These are phyloP conservation scores for Hirsutella rhossiliensis DNA, from an alignment of 2,329 filamentous ascomycete species.

Conservation along the genomic window DNA sequence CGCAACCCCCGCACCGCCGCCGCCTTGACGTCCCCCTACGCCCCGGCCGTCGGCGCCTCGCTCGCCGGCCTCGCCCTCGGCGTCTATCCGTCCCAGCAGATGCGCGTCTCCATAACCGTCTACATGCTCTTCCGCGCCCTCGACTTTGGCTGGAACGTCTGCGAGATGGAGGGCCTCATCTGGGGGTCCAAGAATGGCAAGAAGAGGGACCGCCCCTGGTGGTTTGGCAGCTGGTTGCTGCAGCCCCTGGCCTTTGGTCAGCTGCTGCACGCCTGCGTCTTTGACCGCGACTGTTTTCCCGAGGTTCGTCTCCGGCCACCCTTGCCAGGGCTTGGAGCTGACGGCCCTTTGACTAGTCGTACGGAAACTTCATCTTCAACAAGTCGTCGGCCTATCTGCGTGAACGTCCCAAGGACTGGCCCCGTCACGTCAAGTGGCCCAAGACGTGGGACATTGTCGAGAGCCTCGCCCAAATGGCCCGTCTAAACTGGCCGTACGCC, in stretches of 20 bases:
- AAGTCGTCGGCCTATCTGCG: constrained; percentile 74
- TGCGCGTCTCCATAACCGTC: constrained; percentile 71
- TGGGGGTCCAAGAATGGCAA: constrained; percentile 44
- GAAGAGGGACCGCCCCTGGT: constrained; percentile 58
- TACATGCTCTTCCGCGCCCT: constrained; percentile 70
- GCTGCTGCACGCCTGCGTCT: constrained; percentile 63
- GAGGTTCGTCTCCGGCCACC: constrained; percentile 27
- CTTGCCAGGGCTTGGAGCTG: background rate
- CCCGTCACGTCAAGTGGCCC: constrained; percentile 61
- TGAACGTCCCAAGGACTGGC: constrained; percentile 54
- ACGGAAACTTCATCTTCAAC: constrained; percentile 46
- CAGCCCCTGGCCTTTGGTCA: constrained; percentile 68
- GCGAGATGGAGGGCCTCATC: constrained; percentile 60
- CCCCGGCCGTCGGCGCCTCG: constrained; percentile 83
- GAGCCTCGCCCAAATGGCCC: constrained; percentile 68
- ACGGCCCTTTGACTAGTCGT: constrained; percentile 2
- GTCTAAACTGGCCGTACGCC: constrained; percentile 70
- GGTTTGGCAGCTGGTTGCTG: constrained; percentile 75
- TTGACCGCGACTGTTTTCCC: constrained; percentile 64
- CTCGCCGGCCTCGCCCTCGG: constrained; percentile 75
- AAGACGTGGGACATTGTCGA: constrained; percentile 64
- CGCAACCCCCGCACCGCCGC: constrained; percentile 69
- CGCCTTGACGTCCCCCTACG: constrained; percentile 69
- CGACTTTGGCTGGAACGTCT: constrained; percentile 76
- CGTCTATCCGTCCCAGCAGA: constrained; percentile 51